These are phyloP conservation scores for Grigorovia yakushimaensis DNA, from an alignment of 805 yeast species.

Conservation along the genomic window DNA sequence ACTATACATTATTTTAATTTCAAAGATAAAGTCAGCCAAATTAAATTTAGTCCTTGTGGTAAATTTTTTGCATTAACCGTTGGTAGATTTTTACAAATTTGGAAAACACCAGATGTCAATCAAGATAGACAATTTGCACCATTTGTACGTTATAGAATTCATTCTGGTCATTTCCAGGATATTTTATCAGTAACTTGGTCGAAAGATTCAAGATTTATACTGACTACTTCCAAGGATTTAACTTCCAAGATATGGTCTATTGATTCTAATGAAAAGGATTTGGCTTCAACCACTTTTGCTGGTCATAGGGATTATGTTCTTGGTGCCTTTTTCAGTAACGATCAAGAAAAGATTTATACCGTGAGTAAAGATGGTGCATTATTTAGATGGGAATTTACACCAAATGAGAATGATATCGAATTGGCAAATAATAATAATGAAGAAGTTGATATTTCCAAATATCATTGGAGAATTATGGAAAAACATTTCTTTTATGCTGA, in stretches of 20 bases:
- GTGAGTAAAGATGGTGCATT: conserved; percentile 92
- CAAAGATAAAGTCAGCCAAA: conserved; percentile 62
- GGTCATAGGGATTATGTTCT: conserved; percentile 90
- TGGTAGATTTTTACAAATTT: conserved; percentile 76
- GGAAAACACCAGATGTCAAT: conserved; percentile 77
- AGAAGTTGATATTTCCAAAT: conserved; percentile 31
- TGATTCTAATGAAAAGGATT: conserved; percentile 49
- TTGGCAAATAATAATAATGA: conserved; percentile 35
- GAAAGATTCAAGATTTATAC: conserved; percentile 74
- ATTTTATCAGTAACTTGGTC: conserved; percentile 81
- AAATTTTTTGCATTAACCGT: conserved; percentile 75
- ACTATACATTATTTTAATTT: conserved; percentile 93
- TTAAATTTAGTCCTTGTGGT: conserved; percentile 86
- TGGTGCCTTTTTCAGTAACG: conserved; percentile 76
- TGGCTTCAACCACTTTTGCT: conserved; percentile 75
- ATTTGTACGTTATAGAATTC: conserved; percentile 78
- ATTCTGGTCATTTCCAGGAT: conserved; percentile 88
- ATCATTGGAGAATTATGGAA: conserved; percentile 75
- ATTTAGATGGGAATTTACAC: conserved; percentile 81
- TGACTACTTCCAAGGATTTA: conserved; percentile 83
- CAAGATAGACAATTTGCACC: conserved; percentile 95
- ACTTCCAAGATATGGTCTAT: conserved; percentile 80
- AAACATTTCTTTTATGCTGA: conserved; percentile 66
- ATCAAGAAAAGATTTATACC: conserved; percentile 85
- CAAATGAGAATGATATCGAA: conserved; percentile 41